Base-by-base conservation (phyloP, 2,329 filamentous ascomycete genomes). In the Coleophoma eucalyptorum region DNA sequence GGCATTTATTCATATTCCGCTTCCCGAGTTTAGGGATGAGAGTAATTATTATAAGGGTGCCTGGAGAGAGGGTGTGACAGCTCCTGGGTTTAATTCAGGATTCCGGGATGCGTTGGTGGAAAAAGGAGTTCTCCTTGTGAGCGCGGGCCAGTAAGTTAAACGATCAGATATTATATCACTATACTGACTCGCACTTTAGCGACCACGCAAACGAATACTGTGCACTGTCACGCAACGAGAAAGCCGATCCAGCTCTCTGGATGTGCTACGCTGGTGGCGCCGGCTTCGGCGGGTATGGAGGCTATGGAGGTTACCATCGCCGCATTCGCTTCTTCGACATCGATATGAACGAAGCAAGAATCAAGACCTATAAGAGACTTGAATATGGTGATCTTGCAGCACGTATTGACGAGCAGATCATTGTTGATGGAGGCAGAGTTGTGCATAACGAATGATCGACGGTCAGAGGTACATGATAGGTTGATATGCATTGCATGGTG, bases 131-230 rank as follows among this genome's bases (percentile, higher is more conserved):
- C 79, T 91, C 51, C 86, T 94, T 72, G 89, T 96, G 55, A 93
- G 89, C 62, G 95, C 90, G 64, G 93, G 93, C 66, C 93, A 97
- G 86, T 89, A 77, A 72, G 86, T 80, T 50, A 52, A n/a, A 12
- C 26, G 33, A 18, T 15, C 19, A 34, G 20, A 33, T 19, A 4
- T 5, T 26, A 50, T n/a, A 12, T 35, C 21, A 21, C 32, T 40
- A 31, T 42, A 11, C 15, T 18, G 52, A 21, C 33, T 41, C 48
- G 42, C 52, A 50, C 62, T 68, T 58, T 66, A 89, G 86, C 67
- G 94, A 99, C 65, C 94, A 99, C 65, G 93, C 88, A 58, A 99
- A 99, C 66, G 94, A 99, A 65, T 97, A 97, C 68, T 99, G 94
- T 68, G 85, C 89, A 56, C 78, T 97, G 8, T 84, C 59, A 19